A percentile compares a stretch with the other conserved stretches of the same genome.
Conservation (phyloP, 441 rosid genomes). For the Sinapis alba region DNA sequence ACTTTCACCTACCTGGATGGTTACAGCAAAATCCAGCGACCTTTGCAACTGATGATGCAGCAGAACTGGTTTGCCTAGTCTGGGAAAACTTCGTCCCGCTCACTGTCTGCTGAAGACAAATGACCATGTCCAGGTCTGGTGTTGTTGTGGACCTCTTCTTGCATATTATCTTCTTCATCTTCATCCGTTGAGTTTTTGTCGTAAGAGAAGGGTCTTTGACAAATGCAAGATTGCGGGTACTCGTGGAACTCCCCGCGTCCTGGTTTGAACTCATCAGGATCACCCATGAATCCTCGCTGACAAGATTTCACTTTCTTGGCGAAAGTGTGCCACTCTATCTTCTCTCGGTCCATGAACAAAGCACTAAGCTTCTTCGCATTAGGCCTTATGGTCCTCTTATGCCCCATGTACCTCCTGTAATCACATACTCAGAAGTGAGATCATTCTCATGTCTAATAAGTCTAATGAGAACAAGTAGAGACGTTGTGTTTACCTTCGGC, state of each 20-base stretch:
- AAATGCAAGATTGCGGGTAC: conserved; percentile 82
- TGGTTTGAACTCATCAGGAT: conserved; percentile 86
- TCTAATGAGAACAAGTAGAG: conserved; percentile 5
- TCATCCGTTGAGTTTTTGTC: conserved; percentile 35
- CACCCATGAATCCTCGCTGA: conserved; percentile 97
- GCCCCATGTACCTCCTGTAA: conserved; percentile 89
- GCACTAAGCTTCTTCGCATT: conserved; percentile 87
- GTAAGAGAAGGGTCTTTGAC: conserved; percentile 57
- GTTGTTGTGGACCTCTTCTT: conserved; percentile 36
- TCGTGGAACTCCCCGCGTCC: conserved; percentile 93
- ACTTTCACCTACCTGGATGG: conserved; percentile 22
- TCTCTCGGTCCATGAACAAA: conserved; percentile 62
- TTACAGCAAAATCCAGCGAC: conserved; percentile 31
- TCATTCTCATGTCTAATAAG: conserved; percentile 16
- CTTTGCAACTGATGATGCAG: conserved; percentile 10
- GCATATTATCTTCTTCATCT: conserved; percentile 30
- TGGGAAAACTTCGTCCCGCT: conserved; percentile 45
- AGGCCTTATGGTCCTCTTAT: conserved; percentile 94
- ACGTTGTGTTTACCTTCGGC: conserved; percentile 70
- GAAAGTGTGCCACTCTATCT: conserved; percentile 82
- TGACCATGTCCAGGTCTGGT: conserved; percentile 35
- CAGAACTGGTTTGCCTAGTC: conserved; percentile 35
- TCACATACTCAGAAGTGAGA: conserved; percentile 17
- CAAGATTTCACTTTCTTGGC: conserved; percentile 75
- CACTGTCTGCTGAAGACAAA: conserved; percentile 34